A percentile compares a stretch with the other conserved stretches of the same genome.
Evolutionary conservation across 2,329 filamentous ascomycete species (phyloP).

Genomic region (Penicillium verrucosum): DNA sequence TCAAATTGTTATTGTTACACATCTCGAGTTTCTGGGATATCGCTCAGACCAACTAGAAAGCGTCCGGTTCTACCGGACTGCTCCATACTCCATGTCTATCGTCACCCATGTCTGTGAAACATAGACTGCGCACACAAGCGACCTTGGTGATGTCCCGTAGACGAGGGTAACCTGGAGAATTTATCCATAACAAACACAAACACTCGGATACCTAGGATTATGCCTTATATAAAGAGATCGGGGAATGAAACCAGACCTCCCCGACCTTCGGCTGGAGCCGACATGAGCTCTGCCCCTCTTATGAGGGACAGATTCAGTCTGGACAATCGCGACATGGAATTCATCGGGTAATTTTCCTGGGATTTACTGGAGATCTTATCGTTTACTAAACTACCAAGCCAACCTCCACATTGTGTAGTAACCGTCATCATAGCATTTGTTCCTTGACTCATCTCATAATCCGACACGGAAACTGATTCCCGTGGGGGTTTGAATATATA

Average conservation of each 20-base stretch:
- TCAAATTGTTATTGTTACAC: neutral
- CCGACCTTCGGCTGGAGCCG: neutral
- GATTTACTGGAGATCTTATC: neutral
- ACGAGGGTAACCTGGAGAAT: neutral
- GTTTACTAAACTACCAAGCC: neutral
- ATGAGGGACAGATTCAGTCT: neutral
- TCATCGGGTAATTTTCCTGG: neutral
- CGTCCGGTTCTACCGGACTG: neutral
- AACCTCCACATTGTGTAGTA: neutral
- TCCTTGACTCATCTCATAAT: neutral
- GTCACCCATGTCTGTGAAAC: neutral
- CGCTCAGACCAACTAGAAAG: neutral
- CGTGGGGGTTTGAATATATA: neutral
- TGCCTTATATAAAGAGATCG: neutral
- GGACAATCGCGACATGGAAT: too few relatives aligned
- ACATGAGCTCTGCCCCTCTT: neutral
- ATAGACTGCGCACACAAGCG: neutral
- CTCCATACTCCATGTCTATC: too few relatives aligned
- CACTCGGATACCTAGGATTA: neutral
- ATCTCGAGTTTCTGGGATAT: neutral
- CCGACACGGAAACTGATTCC: constrained; percentile 8
- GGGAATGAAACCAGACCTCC: neutral
- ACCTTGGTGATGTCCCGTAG: neutral
- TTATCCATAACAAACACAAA: neutral
- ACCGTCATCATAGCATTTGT: neutral